A percentile compares a stretch with the other conserved stretches of the same genome.
phyloP scores from a whole-genome alignment of 345 rosid species.

The Euclidium syriacum region DNA sequence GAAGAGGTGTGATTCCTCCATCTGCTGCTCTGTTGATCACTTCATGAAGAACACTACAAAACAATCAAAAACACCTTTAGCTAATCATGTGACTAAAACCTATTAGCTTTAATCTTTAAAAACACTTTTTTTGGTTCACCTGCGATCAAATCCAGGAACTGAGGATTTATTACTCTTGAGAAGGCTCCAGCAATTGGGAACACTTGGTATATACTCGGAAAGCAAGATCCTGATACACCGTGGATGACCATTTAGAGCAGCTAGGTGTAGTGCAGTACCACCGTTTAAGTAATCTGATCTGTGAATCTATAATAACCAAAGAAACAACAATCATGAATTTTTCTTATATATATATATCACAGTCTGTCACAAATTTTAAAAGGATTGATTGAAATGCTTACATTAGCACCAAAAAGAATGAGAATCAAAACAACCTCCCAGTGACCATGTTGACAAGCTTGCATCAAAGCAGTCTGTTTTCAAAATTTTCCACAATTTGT shows the following conservation, averaged over 20 bases:
- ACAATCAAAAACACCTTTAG: neutral
- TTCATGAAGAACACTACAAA: slow-evolving; percentile 50
- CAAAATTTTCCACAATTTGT: neutral
- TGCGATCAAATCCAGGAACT: slow-evolving; percentile 48
- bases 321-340: neutral
- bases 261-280: slow-evolving; percentile 92
- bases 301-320: slow-evolving; percentile 51
- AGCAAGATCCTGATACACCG: slow-evolving; percentile 84
- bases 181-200: slow-evolving; percentile 47
- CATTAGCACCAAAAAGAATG: slow-evolving; percentile 87
- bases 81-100: neutral
- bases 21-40: slow-evolving; percentile 82
- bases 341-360: neutral
- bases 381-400: slow-evolving; percentile 32
- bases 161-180: slow-evolving; percentile 38
- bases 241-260: slow-evolving; percentile 89
- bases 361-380: neutral
- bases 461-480: slow-evolving; percentile 94
- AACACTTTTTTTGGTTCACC: slow-evolving; percentile 33
- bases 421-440: slow-evolving; percentile 94
- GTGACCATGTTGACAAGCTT: slow-evolving; percentile 98
- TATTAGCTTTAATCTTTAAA: neutral
- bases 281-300: slow-evolving; percentile 91
- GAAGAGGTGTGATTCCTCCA: slow-evolving; percentile 93
- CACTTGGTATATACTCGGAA: slow-evolving; percentile 79